Percentiles rank a stretch among this genome's conserved stretches.
Evolutionary conservation across 2,329 filamentous ascomycete species (phyloP).

Genomic region (Berkeleyomyces rouxiae): DNA sequence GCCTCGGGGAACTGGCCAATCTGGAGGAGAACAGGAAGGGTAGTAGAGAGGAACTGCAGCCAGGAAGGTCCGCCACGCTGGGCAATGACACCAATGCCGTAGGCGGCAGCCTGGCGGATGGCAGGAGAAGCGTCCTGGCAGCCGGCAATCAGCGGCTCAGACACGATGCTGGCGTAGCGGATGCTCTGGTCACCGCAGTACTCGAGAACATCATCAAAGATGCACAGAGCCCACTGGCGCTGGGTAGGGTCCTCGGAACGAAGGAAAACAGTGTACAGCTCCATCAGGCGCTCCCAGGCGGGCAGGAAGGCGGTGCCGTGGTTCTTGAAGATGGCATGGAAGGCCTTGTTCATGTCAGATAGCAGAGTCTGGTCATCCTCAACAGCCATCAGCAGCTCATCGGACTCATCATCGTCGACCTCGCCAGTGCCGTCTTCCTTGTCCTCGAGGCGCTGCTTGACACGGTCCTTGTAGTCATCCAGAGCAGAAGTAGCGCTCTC

Average conservation of each 20-base stretch:
- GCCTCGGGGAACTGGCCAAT: slow-evolving; percentile 67
- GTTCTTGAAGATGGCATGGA: slow-evolving; percentile 97
- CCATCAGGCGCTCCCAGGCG: slow-evolving; percentile 71
- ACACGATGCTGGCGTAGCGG: slow-evolving; percentile 72
- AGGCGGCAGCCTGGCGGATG: slow-evolving; percentile 88
- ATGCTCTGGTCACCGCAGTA: slow-evolving; percentile 85
- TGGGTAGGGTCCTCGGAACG: slow-evolving; percentile 71
- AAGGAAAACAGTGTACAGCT: slow-evolving; percentile 75
- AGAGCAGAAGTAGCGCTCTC: slow-evolving; percentile 70
- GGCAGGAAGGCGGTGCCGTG: slow-evolving; percentile 72
- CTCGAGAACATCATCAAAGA: slow-evolving; percentile 94
- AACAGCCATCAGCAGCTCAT: slow-evolving; percentile 77
- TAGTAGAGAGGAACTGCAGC: slow-evolving; percentile 70
- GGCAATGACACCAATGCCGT: slow-evolving; percentile 88
- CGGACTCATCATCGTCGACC: slow-evolving; percentile 77
- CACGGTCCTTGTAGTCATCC: slow-evolving; percentile 82
- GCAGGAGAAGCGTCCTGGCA: slow-evolving; percentile 75
- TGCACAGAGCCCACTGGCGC: slow-evolving; percentile 96
- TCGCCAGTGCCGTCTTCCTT: slow-evolving; percentile 55
- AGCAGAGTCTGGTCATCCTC: slow-evolving; percentile 94
- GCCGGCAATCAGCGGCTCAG: slow-evolving; percentile 70
- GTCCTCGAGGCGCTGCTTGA: slow-evolving; percentile 69
- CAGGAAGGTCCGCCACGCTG: slow-evolving; percentile 78
- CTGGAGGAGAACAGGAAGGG: slow-evolving; percentile 69
- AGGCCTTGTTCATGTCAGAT: slow-evolving; percentile 99